These are phyloP conservation scores for Filobasidium uniguttulatum DNA, from an alignment of 1,284 basidiomycete species.

Conservation along the genomic window DNA sequence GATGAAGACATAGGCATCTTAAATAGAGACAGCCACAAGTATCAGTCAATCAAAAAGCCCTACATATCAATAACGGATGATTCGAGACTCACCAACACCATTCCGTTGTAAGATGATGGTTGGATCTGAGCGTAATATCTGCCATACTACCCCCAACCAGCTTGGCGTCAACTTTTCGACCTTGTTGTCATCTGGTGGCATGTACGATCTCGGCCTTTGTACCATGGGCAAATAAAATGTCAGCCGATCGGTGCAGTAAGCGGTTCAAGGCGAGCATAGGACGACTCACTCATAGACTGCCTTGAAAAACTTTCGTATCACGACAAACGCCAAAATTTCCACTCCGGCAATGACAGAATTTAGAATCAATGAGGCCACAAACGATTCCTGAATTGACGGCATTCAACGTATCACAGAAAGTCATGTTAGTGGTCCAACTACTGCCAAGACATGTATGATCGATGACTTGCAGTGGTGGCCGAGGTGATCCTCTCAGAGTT, in stretches of 20 bases:
- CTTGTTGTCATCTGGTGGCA: slow-evolving; percentile 32
- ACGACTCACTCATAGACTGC: slow-evolving; percentile 23
- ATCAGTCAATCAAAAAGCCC: not conserved
- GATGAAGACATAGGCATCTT: slow-evolving; percentile 60
- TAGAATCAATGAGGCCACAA: slow-evolving; percentile 53
- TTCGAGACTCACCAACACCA: slow-evolving; percentile 22
- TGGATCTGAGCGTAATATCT: slow-evolving; percentile 35
- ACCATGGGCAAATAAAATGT: slow-evolving; percentile 41
- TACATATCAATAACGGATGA: not conserved
- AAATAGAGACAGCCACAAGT: slow-evolving; percentile 37
- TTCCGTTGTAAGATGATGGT: slow-evolving; percentile 40
- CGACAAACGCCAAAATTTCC: slow-evolving; percentile 54
- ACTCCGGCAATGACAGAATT: slow-evolving; percentile 42
- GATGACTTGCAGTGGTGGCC: slow-evolving; percentile 18
- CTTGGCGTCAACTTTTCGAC: slow-evolving; percentile 23
- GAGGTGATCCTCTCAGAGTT: too few species aligned
- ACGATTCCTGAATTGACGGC: slow-evolving; percentile 37
- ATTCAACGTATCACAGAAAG: too few species aligned
- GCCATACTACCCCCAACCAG: slow-evolving; percentile 25
- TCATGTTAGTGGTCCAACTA: too few species aligned
- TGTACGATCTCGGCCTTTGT: slow-evolving; percentile 49
- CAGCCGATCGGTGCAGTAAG: slow-evolving; percentile 28
- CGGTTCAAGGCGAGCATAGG: slow-evolving; percentile 25
- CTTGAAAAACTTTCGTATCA: slow-evolving; percentile 37
- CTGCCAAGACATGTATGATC: too few species aligned